Conservation (phyloP, 2,329 filamentous ascomycete genomes). For the Fusarium liriodendri region DNA sequence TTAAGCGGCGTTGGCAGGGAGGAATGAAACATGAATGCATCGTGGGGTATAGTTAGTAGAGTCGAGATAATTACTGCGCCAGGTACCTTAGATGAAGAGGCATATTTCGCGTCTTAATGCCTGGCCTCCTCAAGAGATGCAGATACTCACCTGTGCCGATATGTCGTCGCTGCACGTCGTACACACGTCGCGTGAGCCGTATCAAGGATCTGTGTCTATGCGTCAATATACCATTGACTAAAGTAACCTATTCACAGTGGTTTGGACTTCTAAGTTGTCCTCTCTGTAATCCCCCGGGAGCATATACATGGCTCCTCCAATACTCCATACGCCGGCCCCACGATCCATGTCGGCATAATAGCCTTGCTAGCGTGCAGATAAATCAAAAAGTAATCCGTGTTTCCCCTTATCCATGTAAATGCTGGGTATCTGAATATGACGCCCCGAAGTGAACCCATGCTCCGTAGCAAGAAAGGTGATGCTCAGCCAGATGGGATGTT, state of each 20-base stretch:
- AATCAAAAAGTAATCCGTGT: constrained; percentile 31
- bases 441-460: constrained; percentile 23
- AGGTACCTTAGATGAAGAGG: constrained; percentile 17
- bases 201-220: constrained; percentile 26
- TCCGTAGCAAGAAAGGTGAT: constrained; percentile 22
- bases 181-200: not conserved
- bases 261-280: constrained; percentile 3
- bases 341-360: constrained; percentile 7
- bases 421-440: constrained; percentile 41
- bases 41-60: constrained; percentile 23
- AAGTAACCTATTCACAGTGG: constrained; percentile 8
- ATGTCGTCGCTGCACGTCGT: not conserved
- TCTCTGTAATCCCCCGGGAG: constrained; percentile 1
- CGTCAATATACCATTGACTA: constrained; percentile 13
- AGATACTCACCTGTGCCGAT: not conserved
- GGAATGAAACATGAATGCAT: constrained; percentile 18
- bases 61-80: constrained; percentile 20
- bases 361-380: constrained; percentile 16
- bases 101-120: not conserved
- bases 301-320: constrained; percentile 11
- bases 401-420: constrained; percentile 43
- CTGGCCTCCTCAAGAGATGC: not conserved
- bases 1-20: constrained; percentile 42
- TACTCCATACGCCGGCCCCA: constrained; percentile 40
- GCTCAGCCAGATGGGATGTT: constrained; percentile 1